phyloP scores from a whole-genome alignment of 192 early-diverging fungal species.

The Piromyces finnis region DNA sequence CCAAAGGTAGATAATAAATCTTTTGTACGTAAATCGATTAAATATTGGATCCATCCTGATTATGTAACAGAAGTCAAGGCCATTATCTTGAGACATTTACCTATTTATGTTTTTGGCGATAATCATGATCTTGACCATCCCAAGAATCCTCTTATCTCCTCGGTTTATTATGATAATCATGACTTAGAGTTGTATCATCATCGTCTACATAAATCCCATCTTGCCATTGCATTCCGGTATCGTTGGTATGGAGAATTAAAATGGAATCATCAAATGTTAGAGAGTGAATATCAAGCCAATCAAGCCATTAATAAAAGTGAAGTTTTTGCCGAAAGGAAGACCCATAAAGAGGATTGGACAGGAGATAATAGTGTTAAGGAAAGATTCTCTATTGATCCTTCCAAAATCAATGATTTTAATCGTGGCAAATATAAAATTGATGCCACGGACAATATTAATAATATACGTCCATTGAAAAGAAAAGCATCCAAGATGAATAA shows the following conservation, averaged over 20 bases:
- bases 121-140: slow-evolving; percentile 13
- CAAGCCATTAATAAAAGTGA: slow-evolving; percentile 55
- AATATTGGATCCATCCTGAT: slow-evolving; percentile 18
- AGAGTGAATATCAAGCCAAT: slow-evolving; percentile 21
- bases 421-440: neutral
- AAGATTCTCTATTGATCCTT: slow-evolving; percentile 50
- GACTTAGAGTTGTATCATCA: slow-evolving; percentile 72
- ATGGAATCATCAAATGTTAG: neutral
- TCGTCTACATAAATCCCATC: slow-evolving; percentile 69
- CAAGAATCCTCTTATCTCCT: slow-evolving; percentile 68
- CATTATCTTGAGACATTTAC: slow-evolving; percentile 73
- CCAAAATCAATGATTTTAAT: neutral
- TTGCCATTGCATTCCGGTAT: slow-evolving; percentile 44
- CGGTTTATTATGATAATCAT: slow-evolving; percentile 86
- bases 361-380: slow-evolving; percentile 69
- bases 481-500: neutral
- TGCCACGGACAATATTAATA: neutral
- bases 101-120: slow-evolving; percentile 69
- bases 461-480: neutral
- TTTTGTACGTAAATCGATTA: neutral
- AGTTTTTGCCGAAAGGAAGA: slow-evolving; percentile 96
- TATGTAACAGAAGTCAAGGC: slow-evolving; percentile 89
- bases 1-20: neutral
- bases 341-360: slow-evolving; percentile 81
- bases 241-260: neutral